Evolutionary conservation across 805 yeast species (phyloP), one percentile per base, ranked within the genome.

Genomic region (Hanseniaspora taiwanica): DNA sequence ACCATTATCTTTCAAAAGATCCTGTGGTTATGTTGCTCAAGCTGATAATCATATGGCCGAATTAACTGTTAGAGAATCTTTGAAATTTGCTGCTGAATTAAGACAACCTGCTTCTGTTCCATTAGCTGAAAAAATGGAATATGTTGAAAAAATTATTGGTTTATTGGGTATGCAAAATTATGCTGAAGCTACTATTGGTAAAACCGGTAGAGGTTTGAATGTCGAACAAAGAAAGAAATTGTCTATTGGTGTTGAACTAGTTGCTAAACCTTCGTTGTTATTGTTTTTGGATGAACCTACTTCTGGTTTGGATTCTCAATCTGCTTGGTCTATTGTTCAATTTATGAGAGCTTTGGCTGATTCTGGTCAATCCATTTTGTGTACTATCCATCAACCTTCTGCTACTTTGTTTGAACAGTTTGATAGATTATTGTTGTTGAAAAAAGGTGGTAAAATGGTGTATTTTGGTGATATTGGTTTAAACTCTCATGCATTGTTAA

Each of bases 21-120:
- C 81, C 4, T 80, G 82, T 54, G 91, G 91, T 42, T 81, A 79
- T 55, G 85, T 77, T 33, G 85, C 81, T 59, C 91, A 81, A 60
- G 86, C 79, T 54, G 89, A 81, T 66, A 62, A 81, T 47, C 91
- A 81, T 58, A 63, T 80, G 54, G 68, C 73, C 27, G 72, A 76
- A 36, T 62, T 78, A 14, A 77, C 89, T 31, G 89, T 81, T 13
- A 71, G 86, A 48, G 91, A 81, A 59, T 76, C 89, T 4, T 66
- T 81, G 45, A 63, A 67, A 39, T 81, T 81, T 58, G 72, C 85
- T 36, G 89, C 89, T 18, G 64, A 72, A 44, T 63, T 81, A 52
- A 75, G 91, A 61, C 85, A 77, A 59, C 81, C 85, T 12, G 56
- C 61, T n/a, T 49, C 61, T 32, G 73, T 71, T 18, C 68, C 83